Evolutionary conservation across 2,329 filamentous ascomycete genomes (phyloP).

Genomic region (Venturia nashicola): DNA sequence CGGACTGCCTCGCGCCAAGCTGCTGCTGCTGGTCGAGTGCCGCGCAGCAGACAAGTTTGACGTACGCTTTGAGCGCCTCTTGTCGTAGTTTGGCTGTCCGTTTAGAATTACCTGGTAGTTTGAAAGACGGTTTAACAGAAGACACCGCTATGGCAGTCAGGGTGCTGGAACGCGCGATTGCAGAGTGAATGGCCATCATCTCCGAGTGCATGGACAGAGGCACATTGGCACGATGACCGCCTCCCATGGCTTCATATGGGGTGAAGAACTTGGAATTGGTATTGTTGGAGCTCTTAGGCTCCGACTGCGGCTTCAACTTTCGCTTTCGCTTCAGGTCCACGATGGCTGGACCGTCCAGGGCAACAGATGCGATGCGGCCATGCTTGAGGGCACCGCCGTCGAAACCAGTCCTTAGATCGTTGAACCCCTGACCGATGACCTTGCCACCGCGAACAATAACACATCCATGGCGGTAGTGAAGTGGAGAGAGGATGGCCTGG

Average conservation of each 20-base stretch:
- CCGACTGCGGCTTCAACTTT: slow-evolving; percentile 12
- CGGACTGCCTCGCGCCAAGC: slow-evolving; percentile 7
- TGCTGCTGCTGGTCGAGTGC: slow-evolving; percentile 14
- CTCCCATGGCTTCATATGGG: slow-evolving; percentile 25
- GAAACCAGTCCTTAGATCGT: slow-evolving; percentile 37
- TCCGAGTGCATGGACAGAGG: slow-evolving; percentile 41
- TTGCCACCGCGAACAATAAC: slow-evolving; percentile 42
- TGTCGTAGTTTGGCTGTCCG: slow-evolving; percentile 31
- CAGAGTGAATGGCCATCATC: slow-evolving; percentile 41
- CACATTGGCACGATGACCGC: slow-evolving; percentile 28
- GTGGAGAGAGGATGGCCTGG: slow-evolving; percentile 37
- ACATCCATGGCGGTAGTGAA: slow-evolving; percentile 38
- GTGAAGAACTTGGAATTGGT: slow-evolving; percentile 22
- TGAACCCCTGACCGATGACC: slow-evolving; percentile 40
- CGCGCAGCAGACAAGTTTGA: slow-evolving; percentile 29
- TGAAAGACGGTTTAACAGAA: slow-evolving; percentile 37
- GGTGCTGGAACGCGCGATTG: slow-evolving; percentile 18
- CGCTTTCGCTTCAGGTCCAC: slow-evolving; percentile 25
- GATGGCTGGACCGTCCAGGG: slow-evolving; percentile 24
- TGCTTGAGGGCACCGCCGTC: slow-evolving; percentile 38
- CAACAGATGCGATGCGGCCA: slow-evolving; percentile 25
- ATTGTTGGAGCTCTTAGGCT: slow-evolving; percentile 5
- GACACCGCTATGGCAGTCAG: slow-evolving; percentile 30
- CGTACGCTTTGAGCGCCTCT: slow-evolving; percentile 32
- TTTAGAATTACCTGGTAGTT: slow-evolving; percentile 38